Conservation (phyloP, 768 basidiomycete species). For the Pleurotus ostreatus region DNA sequence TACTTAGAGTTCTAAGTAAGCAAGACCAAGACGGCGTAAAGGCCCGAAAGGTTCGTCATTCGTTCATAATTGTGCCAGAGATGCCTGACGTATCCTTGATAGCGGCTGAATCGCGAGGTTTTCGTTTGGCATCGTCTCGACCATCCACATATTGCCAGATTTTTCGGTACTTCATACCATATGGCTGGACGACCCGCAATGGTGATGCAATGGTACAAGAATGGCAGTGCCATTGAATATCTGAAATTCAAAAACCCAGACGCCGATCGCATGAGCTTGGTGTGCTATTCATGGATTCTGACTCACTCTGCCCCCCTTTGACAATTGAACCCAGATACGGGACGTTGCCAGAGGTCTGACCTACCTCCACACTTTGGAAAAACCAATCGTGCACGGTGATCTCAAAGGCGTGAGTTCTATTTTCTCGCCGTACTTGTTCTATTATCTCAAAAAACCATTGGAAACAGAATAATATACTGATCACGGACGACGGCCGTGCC, state of each 20-base stretch:
- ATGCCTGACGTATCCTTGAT: neutral
- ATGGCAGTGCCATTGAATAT: constrained; percentile 21
- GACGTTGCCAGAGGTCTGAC: constrained; percentile 32
- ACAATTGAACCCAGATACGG: constrained; percentile 22
- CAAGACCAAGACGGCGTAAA: constrained; percentile 14
- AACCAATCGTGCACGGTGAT: constrained; percentile 40
- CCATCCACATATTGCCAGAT: constrained; percentile 36
- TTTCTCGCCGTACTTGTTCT: neutral
- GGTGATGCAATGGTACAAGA: constrained; percentile 37
- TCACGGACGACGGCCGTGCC: constrained; percentile 25
- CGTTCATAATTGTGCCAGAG: neutral
- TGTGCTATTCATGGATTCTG: constrained; percentile 1
- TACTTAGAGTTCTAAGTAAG: constrained; percentile 19
- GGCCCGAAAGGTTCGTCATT: constrained; percentile 15
- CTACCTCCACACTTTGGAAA: constrained; percentile 33
- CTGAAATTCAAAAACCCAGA: constrained; percentile 12
- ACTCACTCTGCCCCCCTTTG: neutral
- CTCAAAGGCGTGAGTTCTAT: constrained; percentile 32
- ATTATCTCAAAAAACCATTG: neutral
- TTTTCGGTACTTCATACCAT: constrained; percentile 36
- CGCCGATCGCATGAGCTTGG: constrained; percentile 15
- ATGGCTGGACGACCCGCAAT: constrained; percentile 26
- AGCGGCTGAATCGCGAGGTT: constrained; percentile 40
- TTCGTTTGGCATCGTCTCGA: constrained; percentile 34
- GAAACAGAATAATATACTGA: constrained; percentile 32